Base-by-base conservation (phyloP, 768 basidiomycete species). In the Collybia mongolica region DNA sequence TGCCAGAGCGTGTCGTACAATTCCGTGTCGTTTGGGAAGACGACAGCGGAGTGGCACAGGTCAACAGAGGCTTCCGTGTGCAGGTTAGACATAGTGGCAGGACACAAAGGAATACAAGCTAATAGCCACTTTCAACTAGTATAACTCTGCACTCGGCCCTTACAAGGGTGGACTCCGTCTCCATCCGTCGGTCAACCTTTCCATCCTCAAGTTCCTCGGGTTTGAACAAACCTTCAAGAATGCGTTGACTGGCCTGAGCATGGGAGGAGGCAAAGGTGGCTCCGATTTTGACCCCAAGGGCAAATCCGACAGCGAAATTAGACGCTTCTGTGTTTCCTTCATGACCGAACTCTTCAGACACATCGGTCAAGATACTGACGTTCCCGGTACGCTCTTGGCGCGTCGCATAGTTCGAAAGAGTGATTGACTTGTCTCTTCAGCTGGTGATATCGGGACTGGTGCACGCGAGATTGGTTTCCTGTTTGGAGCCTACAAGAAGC, bases 151-250 rank as follows among this genome's bases (percentile, higher is more conserved):
- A 22, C 76, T 90, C 24, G 87, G 87, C 48, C 87, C 87, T 38
- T 87, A 87, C 77, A 86, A 87, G 67, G 87, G 87, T 54, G 86
- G 86, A 67, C 81, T 88, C 58, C 82, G 87, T 56, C 78, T 90
- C 45, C 86, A 88, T 74, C 85, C 86, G 54, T 80, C 82, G 46
- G 87, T 90, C 71, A 88, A 88, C 73, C 78, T 90, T 35, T 86
- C 84, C 59, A 88, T 90, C 72, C 79, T 90, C 68, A 90, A 90
- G 65, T 90, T 90, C 82, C 79, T 90, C 56, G 87, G 86, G 39
- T 86, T 88, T 69, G 87, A 90, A 70, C 87, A 90, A 67, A 83
- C 79, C 54, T 88, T 88, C 80, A 88, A 88, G 71, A 88, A 90
- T 69, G 87, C 87, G 32, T 75, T 90, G 22, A 88, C 87, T 12